Evolutionary conservation across 352 stramenopile species (phyloP), one percentile per base, ranked within the genome.

Genomic region (Peronospora belbahrii): DNA sequence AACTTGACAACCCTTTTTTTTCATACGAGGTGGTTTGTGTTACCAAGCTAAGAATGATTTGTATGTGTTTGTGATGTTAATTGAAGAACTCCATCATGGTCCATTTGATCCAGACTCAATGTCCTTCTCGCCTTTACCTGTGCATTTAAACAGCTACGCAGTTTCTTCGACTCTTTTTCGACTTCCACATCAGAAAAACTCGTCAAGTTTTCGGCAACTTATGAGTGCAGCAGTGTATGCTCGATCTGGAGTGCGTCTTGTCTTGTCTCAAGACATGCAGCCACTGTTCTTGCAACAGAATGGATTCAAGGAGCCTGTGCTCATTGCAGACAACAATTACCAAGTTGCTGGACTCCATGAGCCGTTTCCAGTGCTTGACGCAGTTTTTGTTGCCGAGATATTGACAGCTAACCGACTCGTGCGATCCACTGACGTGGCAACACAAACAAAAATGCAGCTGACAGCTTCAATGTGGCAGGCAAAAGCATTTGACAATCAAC

Each of bases 141-240:
- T n/a, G n/a, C n/a, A n/a, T n/a, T n/a, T n/a, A n/a, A n/a, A n/a
- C n/a, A n/a, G n/a, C n/a, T n/a, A n/a, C n/a, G n/a, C 46, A 18
- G 22, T 35, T 44, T 42, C 58, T 14, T 41, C 37, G 14, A 5
- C 28, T 23, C 28, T 32, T 22, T 20, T 49, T 13, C 49, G 20
- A 46, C 42, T 30, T 19, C 28, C 37, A 45, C 57, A 85, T n/a
- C 54, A 67, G 67, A 33, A 81, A 82, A 32, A 76, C 55, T 48
- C 65, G 6, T 39, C 65, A 28, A 42, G 41, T 24, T 85, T 87
- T 43, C 70, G 74, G 7, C 69, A 67, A 13, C 39, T 79, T 34
- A 56, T 87, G 11, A 45, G 55, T 17, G 55, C 65, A 1, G 70
- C 67, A 1, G 39, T 83, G 3, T 85, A 73, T 40, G 70, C 75